Evolutionary conservation across 2,329 filamentous ascomycete genomes (phyloP).

Genomic region (Knufia petricola): DNA sequence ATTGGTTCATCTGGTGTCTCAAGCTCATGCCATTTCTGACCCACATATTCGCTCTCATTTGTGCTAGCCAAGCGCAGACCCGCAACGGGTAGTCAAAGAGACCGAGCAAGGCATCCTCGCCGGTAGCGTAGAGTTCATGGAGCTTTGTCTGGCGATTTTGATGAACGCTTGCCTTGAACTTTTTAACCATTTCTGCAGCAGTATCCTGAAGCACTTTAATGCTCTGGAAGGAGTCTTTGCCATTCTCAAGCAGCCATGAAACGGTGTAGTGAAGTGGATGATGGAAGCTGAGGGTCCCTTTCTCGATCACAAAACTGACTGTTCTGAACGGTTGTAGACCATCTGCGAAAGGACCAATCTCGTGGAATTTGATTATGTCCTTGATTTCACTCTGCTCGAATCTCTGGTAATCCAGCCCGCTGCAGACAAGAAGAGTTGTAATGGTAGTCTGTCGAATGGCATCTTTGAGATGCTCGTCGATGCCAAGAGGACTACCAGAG

Average conservation of each 20-base stretch:
- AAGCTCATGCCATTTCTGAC: constrained; percentile 94
- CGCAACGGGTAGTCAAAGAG: constrained; percentile 88
- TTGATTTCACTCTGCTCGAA: constrained; percentile 86
- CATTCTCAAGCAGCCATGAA: constrained; percentile 90
- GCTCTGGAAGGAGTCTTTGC: constrained; percentile 39
- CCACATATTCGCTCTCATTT: constrained; percentile 99
- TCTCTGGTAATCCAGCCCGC: constrained; percentile 76
- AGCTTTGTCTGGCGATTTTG: constrained; percentile 7
- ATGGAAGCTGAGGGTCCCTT: constrained; percentile 90
- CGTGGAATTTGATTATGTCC: constrained; percentile 74
- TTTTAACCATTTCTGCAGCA: constrained; percentile 50
- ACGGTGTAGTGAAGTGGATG: constrained; percentile 92
- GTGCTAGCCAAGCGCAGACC: constrained; percentile 90
- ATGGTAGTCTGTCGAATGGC: constrained; percentile 58
- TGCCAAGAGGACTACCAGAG: constrained; percentile 37
- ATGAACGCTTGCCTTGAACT: constrained; percentile 13
- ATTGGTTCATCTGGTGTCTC: constrained; percentile 87
- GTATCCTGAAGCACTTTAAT: constrained; percentile 56
- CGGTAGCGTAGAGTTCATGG: constrained; percentile 11
- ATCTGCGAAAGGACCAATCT: constrained; percentile 32
- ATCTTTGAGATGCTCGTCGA: constrained; percentile 34
- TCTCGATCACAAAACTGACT: constrained; percentile 79
- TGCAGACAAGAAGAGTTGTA: constrained; percentile 75
- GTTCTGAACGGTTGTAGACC: constrained; percentile 55
- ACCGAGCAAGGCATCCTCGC: constrained; percentile 71